Base-by-base conservation (phyloP, 179 eudicot genomes). In the Patellifolia procumbens region DNA sequence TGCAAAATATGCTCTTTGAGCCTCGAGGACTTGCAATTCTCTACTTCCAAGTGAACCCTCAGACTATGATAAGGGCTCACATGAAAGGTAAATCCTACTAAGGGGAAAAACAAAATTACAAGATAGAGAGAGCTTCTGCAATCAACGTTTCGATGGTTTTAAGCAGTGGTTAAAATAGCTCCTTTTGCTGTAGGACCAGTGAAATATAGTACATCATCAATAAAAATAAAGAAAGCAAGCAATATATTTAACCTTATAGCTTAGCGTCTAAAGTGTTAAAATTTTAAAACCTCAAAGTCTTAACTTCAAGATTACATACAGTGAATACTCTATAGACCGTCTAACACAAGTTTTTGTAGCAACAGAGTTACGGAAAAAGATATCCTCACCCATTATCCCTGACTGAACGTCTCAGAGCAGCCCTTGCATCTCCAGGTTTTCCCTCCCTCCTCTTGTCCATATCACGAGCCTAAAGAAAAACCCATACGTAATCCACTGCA, bases 381-480 rank as follows among this genome's bases (percentile, higher is more conserved):
- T 35, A 17, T 68, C 59, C 87, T 80, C 81, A 93, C 99, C 97
- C 98, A 77, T 91, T 96, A 59, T 96, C 97, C 83, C 99, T 88
- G 76, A 96, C 94, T 56, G 99, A 90, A 77, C 96, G 99, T 80
- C 99, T 85, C 59, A 89, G 66, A 56, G 87, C 87, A 81, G 91
- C 91, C 86, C 96, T 86, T 60, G 89, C 93, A 80, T 96, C 99
- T 56, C 99, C 99, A 80, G 99, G 99, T 71, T 80, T 89, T 51
- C 99, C 98, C 80, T 96, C 99, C 82, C 86, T 91, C 74, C 99
- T 88, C 80, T 88, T 91, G 67, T 96, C 99, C 98, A 96, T 96
- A 56, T 96, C 99, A 53, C 97, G 92, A 74, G 97, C 96, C 96
- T 93, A 66, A 28, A 48, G 35, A 60, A 58, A 79, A 15, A 39